phyloP scores from a whole-genome alignment of 2,329 filamentous ascomycete species.

The Botryotinia convoluta region DNA sequence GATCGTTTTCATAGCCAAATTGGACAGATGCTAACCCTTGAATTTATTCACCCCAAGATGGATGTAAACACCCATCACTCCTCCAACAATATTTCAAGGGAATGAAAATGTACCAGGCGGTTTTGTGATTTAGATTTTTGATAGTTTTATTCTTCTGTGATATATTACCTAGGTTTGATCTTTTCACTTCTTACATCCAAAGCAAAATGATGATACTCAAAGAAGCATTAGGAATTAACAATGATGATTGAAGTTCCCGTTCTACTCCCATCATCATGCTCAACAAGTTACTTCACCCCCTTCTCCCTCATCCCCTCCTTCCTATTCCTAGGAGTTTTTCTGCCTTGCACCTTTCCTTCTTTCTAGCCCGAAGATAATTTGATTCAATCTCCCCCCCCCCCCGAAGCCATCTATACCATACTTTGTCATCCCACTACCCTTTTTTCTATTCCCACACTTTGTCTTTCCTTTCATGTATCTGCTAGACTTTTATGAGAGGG shows the following conservation, averaged over 20 bases:
- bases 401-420: background rate
- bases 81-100: background rate
- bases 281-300: background rate
- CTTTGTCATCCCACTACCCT: background rate
- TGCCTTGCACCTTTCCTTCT: background rate
- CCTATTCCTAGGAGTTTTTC: background rate
- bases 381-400: background rate
- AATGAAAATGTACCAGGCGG: background rate
- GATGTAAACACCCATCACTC: background rate
- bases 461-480: background rate
- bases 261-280: background rate
- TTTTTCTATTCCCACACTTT: background rate
- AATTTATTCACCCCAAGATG: background rate
- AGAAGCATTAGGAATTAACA: background rate
- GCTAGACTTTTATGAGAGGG: background rate
- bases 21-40: too few relatives aligned
- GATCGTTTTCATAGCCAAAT: background rate
- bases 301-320: background rate
- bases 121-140: background rate
- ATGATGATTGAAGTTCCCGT: background rate
- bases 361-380: background rate
- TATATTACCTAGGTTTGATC: background rate
- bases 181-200: background rate
- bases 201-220: background rate
- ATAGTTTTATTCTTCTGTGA: background rate